Base-by-base conservation (phyloP, 164 flowering plant genomes). In the Kingdonia uniflora region DNA sequence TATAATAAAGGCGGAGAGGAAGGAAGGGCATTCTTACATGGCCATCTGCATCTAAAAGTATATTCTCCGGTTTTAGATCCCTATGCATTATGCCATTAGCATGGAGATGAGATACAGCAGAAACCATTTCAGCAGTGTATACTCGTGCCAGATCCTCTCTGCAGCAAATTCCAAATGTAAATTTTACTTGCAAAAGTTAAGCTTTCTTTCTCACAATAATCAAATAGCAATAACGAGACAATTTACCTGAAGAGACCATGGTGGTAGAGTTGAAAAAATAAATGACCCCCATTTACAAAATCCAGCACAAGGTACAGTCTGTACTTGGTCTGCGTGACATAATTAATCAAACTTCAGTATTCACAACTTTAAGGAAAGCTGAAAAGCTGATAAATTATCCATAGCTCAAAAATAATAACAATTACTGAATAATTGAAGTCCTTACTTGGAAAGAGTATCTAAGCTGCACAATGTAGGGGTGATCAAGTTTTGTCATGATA, bases 61-160 rank as follows among this genome's bases (percentile, higher is more conserved):
- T 76, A 62, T 87, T 87, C 70, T 84, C 95, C 52, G 95, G 97
- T 69, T 89, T 84, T 17, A 89, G 81, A 69, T 87, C 95, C 68
- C 95, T 73, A 46, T 87, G 92, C 95, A 87, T 84, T 54, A 87
- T 80, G 16, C 92, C 92, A 63, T 78, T 80, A 19, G 72, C 71
- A 61, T 87, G 96, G 25, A 87, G 87, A 51, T 84, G 92, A 57
- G 85, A 70, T 16, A 87, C 95, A 6, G 92, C 96, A 52, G 87
- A 82, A 47, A 82, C 82, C 66, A 87, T 84, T 65, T 87, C 92
- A 48, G 96, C 92, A 21, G 84, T 60, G 73, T 84, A 84, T 53
- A 80, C 59, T 11, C 86, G 82, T 20, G 87, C 94, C 56, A 84
- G 67, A 26, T 87, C 90, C 81, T 84, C 94, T 56, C 87, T 84